Evolutionary conservation across 306 rosid genomes (phyloP).

Genomic region (Trichosanthes cucumerina): DNA sequence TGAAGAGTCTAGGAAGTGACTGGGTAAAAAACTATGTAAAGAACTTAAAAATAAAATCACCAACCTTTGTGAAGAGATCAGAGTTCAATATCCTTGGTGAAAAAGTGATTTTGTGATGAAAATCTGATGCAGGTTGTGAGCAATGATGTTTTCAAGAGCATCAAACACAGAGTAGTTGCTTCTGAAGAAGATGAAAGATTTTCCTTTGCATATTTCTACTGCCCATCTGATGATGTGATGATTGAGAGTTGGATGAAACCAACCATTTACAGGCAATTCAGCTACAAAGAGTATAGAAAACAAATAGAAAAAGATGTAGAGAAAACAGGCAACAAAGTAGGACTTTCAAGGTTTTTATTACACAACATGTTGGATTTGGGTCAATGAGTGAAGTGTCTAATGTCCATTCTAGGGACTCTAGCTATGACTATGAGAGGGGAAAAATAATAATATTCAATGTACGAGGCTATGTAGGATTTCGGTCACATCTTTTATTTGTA

Average conservation of each 20-base stretch:
- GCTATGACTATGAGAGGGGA: not conserved
- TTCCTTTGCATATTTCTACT: slow-evolving; percentile 61
- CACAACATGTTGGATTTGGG: not conserved
- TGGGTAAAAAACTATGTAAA: too few relatives aligned
- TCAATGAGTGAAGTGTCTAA: not conserved
- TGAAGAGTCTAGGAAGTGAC: too few relatives aligned
- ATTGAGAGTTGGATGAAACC: slow-evolving; percentile 31
- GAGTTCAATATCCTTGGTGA: not conserved
- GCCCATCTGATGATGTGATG: slow-evolving; percentile 35
- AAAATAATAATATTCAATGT: not conserved
- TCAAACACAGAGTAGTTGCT: slow-evolving; percentile 44
- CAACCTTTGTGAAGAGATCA: not conserved
- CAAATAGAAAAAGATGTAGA: slow-evolving; percentile 43
- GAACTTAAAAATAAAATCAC: not conserved
- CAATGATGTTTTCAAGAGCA: slow-evolving; percentile 61
- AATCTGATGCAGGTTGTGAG: slow-evolving; percentile 43
- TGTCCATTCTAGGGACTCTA: not conserved
- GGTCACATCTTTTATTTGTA: not conserved
- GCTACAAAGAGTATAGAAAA: slow-evolving; percentile 34
- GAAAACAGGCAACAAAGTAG: slow-evolving; percentile 60
- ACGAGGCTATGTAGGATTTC: not conserved
- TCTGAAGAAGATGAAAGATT: slow-evolving; percentile 38
- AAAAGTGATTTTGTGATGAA: too few relatives aligned
- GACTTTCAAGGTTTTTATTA: slow-evolving; percentile 51
- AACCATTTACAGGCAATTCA: slow-evolving; percentile 39